phyloP scores from a whole-genome alignment of 345 rosid genomes.

The Syzygium aqueum region DNA sequence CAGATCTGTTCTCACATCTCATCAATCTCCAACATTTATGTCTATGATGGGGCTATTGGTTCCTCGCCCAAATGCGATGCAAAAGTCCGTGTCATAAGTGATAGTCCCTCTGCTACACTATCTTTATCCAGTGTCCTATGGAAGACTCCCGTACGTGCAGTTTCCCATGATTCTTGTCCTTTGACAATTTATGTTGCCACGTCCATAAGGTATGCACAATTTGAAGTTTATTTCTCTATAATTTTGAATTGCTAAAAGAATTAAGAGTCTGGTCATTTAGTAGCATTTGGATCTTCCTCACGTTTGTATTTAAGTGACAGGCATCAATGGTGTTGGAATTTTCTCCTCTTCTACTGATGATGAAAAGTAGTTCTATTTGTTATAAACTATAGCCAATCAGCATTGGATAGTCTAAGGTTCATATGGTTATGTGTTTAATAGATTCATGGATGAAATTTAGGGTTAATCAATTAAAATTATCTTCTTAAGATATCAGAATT shows the following conservation, averaged over 20 bases:
- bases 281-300: neutral
- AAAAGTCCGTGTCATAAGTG: neutral
- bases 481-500: neutral
- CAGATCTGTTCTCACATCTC: neutral
- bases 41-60: neutral
- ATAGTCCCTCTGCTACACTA: neutral
- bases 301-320: neutral
- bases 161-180: neutral
- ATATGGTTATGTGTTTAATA: neutral
- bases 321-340: neutral
- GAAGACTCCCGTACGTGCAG: neutral
- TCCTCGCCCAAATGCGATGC: neutral
- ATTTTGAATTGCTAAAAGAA: neutral
- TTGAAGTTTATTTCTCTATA: neutral
- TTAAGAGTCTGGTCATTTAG: neutral
- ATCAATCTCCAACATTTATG: neutral
- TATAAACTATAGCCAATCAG: neutral
- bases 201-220: neutral
- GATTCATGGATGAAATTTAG: neutral
- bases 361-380: neutral
- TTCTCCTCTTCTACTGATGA: neutral
- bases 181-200: neutral
- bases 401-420: neutral
- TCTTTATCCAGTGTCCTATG: neutral
- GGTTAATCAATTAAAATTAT: neutral